Evolutionary conservation across 257 asterid species (phyloP).

Genomic region (Solanum chilense): DNA sequence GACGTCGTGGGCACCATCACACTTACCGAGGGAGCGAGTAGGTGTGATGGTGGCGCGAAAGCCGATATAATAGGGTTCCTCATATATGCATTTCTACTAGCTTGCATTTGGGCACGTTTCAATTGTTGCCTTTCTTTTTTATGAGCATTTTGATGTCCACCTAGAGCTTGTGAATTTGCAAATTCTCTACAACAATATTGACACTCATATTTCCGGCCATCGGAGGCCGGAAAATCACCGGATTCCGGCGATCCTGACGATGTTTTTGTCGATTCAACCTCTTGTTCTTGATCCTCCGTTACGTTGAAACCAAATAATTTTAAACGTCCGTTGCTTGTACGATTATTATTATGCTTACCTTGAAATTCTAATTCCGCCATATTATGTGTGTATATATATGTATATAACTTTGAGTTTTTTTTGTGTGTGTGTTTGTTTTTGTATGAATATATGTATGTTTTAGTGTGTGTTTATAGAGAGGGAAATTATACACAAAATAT

Average conservation of each 20-base stretch:
- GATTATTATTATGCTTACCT: conserved; percentile 27
- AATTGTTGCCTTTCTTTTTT: conserved; percentile 89
- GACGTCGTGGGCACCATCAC: conserved; percentile 21
- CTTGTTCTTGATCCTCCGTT: conserved; percentile 35
- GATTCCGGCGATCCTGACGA: conserved; percentile 34
- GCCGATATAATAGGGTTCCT: conserved; percentile 84
- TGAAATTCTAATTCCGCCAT: conserved; percentile 61
- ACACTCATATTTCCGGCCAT: conserved; percentile 90
- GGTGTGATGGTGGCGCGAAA: conserved; percentile 76
- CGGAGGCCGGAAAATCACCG: conserved; percentile 30
- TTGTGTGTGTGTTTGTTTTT: neutral
- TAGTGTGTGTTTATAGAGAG: neutral
- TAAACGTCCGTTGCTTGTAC: conserved; percentile 28
- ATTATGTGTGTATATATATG: neutral
- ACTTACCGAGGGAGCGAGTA: conserved; percentile 45
- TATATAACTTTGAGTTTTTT: neutral
- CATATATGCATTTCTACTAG: conserved; percentile 81
- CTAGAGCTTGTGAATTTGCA: conserved; percentile 91
- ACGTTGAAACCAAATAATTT: conserved; percentile 86
- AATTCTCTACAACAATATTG: conserved; percentile 94
- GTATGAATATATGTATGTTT: neutral
- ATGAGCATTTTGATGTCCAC: conserved; percentile 97
- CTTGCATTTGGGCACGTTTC: conserved; percentile 86
- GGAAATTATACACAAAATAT: neutral
- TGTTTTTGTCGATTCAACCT: conserved; percentile 29